Evolutionary conservation across 1,284 basidiomycete genomes (phyloP), one percentile per base, ranked within the genome.

Genomic region (Earliella scabrosa): DNA sequence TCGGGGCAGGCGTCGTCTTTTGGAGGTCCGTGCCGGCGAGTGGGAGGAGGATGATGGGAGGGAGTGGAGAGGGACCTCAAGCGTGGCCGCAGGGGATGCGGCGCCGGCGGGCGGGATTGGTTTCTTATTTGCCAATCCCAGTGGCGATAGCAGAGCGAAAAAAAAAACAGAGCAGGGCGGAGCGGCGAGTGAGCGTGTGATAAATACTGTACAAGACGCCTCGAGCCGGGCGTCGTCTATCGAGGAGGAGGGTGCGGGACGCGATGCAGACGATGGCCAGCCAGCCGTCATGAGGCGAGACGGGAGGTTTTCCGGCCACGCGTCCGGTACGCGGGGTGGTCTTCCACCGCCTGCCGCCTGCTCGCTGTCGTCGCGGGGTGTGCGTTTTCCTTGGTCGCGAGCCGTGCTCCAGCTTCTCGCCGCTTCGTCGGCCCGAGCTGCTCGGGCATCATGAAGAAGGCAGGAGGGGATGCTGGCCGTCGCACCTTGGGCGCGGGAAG

Each of bases 271-370:
- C 50, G 59, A 52, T 47, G 31, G 51, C 49, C 50, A 39, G 40
- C 48, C 29, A 41, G 32, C 32, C 48, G 56, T 63, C 61, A 69
- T 59, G 66, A 65, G 5, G 63, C 53, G 32, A 59, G 40, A 35
- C 69, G 68, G 26, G 64, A 59, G 23, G 63, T 39, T 59, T 66
- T 68, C 36, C 72, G 68, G 4, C 72, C 72, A n/a, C 71, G 68
- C 21, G 63, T 41, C 24, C 61, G 63, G 59, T 64, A 71, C 34
- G 68, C 71, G 20, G 68, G 68, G 45, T 71, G 68, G 11, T 69
- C 68, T 21, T 64, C 63, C 8, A 41, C 59, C 7, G 58, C 43
- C 18, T 55, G 24, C 23, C 48, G 44, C 54, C 39, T 24, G 39
- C 21, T 24, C 21, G 21, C 2, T 11, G 44, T 32, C 32, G 49